These are phyloP conservation scores for Nemophila menziesii DNA, from an alignment of 257 asterid species.

Conservation along the genomic window DNA sequence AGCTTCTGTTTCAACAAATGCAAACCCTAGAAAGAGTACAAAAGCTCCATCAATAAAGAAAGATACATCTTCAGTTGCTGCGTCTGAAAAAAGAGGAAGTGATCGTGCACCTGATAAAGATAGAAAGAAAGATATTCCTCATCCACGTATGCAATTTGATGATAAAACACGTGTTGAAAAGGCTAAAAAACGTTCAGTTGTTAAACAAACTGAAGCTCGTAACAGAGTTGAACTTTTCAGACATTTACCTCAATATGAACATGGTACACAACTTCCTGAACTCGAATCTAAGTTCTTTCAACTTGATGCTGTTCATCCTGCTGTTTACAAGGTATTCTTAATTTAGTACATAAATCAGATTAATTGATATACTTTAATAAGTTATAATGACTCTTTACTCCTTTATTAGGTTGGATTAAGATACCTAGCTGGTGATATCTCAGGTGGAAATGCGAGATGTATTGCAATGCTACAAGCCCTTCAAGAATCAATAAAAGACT, in stretches of 20 bases:
- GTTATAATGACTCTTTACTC: slow-evolving; percentile 8
- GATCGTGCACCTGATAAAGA: slow-evolving; percentile 78
- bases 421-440: slow-evolving; percentile 73
- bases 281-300: slow-evolving; percentile 69
- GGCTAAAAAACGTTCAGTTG: slow-evolving; percentile 86
- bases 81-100: slow-evolving; percentile 49
- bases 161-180: slow-evolving; percentile 79
- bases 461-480: slow-evolving; percentile 87
- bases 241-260: slow-evolving; percentile 93
- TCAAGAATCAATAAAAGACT: slow-evolving; percentile 65
- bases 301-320: slow-evolving; percentile 69
- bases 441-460: slow-evolving; percentile 93
- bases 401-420: slow-evolving; percentile 71
- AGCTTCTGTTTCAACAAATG: slow-evolving; percentile 36
- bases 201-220: slow-evolving; percentile 75
- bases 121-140: slow-evolving; percentile 89
- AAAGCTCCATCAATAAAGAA: slow-evolving; percentile 52
- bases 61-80: slow-evolving; percentile 48
- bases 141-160: slow-evolving; percentile 96
- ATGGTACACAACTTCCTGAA: slow-evolving; percentile 57
- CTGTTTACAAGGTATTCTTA: slow-evolving; percentile 53
- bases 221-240: slow-evolving; percentile 88
- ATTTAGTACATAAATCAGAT: background rate
- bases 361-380: too few species aligned
- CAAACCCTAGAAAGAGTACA: slow-evolving; percentile 37